These are phyloP conservation scores for Leptomonas seymouri DNA, from an alignment of 208 protist species.

Conservation along the genomic window DNA sequence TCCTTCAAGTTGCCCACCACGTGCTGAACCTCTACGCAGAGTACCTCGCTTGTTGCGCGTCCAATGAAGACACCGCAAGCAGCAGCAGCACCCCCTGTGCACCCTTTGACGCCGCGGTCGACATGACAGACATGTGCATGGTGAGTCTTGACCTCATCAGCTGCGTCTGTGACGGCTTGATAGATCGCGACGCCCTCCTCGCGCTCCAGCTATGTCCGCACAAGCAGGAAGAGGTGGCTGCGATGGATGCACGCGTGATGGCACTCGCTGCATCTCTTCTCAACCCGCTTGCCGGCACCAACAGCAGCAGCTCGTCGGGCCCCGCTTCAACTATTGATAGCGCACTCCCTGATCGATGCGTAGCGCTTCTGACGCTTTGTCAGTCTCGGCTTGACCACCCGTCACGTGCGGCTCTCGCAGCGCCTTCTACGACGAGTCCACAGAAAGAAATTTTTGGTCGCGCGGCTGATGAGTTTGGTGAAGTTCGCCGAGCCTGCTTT, in stretches of 20 bases:
- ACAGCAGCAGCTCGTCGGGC: neutral
- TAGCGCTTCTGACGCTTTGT: constrained; percentile 23
- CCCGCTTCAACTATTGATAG: neutral
- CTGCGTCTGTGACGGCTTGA: constrained; percentile 41
- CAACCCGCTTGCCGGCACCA: neutral
- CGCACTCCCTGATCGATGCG: constrained; percentile 26
- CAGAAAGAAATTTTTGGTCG: neutral
- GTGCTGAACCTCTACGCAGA: constrained; percentile 25
- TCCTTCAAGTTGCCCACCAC: constrained; percentile 29
- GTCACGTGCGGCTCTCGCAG: neutral
- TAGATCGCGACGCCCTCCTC: constrained; percentile 38
- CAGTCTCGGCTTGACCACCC: constrained; percentile 23
- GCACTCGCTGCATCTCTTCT: constrained; percentile 18
- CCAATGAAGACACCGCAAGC: neutral
- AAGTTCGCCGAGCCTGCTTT: constrained; percentile 50
- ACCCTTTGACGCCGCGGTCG: constrained; percentile 4
- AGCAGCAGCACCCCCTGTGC: neutral
- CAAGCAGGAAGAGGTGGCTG: constrained; percentile 1
- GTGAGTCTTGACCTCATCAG: constrained; percentile 62
- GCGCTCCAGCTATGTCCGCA: constrained; percentile 5
- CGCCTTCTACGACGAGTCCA: neutral
- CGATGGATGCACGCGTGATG: constrained; percentile 16
- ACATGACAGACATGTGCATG: constrained; percentile 49
- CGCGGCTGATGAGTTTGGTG: constrained; percentile 16
- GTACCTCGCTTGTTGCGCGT: constrained; percentile 4